These are phyloP conservation scores for Mycena albidolilacea DNA, from an alignment of 768 basidiomycete genomes.

Conservation along the genomic window DNA sequence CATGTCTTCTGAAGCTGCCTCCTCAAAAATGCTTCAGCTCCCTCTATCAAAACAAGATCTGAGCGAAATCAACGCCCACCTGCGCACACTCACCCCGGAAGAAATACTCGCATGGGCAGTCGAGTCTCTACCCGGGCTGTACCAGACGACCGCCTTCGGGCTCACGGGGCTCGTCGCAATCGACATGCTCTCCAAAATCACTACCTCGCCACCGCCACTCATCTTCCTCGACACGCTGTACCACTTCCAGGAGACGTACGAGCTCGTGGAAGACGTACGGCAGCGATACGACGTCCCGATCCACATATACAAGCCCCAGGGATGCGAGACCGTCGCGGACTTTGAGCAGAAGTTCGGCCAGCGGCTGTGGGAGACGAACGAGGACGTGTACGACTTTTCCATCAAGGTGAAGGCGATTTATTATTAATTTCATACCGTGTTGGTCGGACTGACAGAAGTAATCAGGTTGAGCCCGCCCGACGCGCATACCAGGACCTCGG, in stretches of 20 bases:
- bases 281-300: conserved; percentile 80
- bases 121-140: conserved; percentile 81
- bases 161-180: conserved; percentile 94
- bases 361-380: conserved; percentile 90
- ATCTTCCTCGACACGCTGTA: conserved; percentile 98
- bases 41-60: conserved; percentile 75
- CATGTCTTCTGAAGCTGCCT: conserved; percentile 1
- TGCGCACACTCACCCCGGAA: conserved; percentile 81
- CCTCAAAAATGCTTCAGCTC: conserved; percentile 59
- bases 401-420: conserved; percentile 78
- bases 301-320: conserved; percentile 84
- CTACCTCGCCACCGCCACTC: conserved; percentile 77
- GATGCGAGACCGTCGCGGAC: conserved; percentile 73
- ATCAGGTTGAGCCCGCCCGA: conserved; percentile 89
- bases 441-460: background rate
- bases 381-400: conserved; percentile 89
- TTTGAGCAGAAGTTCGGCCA: conserved; percentile 88
- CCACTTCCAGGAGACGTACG: conserved; percentile 95
- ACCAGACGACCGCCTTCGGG: conserved; percentile 98
- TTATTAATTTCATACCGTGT: background rate
- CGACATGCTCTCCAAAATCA: conserved; percentile 94
- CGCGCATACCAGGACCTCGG: conserved; percentile 86
- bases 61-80: conserved; percentile 78
- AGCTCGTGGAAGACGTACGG: conserved; percentile 88
- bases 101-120: conserved; percentile 91